These are phyloP conservation scores for Mortierella sp. DNA, from an alignment of 371 early-diverging fungal species.

Conservation along the genomic window DNA sequence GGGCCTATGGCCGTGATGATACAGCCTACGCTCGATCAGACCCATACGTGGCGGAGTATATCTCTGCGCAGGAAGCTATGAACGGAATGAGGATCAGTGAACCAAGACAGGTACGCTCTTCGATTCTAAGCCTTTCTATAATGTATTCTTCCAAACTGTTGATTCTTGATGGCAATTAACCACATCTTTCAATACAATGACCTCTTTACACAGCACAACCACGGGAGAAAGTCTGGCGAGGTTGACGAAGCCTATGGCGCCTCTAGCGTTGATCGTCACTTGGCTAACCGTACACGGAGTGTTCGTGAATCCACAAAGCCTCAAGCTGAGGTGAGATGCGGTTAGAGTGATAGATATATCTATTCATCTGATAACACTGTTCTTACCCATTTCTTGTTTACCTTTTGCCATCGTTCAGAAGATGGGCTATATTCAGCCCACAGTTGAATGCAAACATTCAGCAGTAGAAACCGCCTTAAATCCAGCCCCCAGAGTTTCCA, in stretches of 20 bases:
- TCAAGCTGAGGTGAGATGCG: constrained; percentile 19
- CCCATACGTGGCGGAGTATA: constrained; percentile 27
- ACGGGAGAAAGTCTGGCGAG: constrained; percentile 41
- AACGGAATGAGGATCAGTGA: constrained; percentile 50
- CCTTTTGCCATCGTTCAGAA: neutral
- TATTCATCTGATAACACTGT: neutral
- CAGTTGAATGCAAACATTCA: constrained; percentile 8
- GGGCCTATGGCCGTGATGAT: constrained; percentile 8
- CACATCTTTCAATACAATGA: neutral
- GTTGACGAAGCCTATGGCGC: constrained; percentile 27
- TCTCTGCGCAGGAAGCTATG: constrained; percentile 54
- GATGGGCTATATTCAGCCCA: neutral
- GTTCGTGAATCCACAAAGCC: constrained; percentile 35
- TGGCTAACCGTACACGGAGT: constrained; percentile 42
- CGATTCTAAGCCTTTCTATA: neutral
- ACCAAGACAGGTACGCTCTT: constrained; percentile 30
- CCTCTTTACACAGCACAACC: constrained; percentile 11
- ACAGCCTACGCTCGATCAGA: constrained; percentile 24
- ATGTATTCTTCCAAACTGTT: neutral
- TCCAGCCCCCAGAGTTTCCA: neutral
- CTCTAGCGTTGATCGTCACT: constrained; percentile 46
- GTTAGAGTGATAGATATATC: neutral
- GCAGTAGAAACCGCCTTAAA: constrained; percentile 1
- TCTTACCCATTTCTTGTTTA: neutral
- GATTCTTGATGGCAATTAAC: neutral